These are phyloP conservation scores for Saccharomycopsis synnaedendra DNA, from an alignment of 805 yeast genomes.

Conservation along the genomic window DNA sequence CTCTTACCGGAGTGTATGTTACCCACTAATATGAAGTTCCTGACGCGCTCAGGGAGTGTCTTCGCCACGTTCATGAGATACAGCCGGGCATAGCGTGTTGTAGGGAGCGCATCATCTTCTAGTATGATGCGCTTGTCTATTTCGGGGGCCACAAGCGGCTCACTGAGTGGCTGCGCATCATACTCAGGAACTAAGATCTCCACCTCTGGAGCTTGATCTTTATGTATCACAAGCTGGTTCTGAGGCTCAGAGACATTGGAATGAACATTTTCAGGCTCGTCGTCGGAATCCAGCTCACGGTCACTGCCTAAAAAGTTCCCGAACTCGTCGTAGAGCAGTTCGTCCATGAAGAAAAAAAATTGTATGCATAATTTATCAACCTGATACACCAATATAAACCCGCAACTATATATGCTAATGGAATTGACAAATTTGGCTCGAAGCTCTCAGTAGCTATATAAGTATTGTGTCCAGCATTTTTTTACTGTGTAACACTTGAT, in stretches of 20 bases:
- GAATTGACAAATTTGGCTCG: too few species aligned
- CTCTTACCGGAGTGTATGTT: slow-evolving; percentile 82
- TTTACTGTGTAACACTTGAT: too few species aligned
- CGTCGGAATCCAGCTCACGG: slow-evolving; percentile 35
- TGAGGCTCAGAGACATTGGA: slow-evolving; percentile 21
- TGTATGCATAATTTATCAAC: too few species aligned
- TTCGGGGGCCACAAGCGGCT: slow-evolving; percentile 56
- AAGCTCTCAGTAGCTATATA: too few species aligned
- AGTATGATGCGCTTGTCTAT: slow-evolving; percentile 31
- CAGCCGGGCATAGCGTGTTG: slow-evolving; percentile 46
- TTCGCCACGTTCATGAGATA: slow-evolving; percentile 42
- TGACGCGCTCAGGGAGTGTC: slow-evolving; percentile 45
- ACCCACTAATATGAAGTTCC: slow-evolving; percentile 77
- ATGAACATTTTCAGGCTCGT: slow-evolving; percentile 15
- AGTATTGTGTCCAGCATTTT: too few species aligned
- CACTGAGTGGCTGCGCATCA: slow-evolving; percentile 34
- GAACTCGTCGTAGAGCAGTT: slow-evolving; percentile 72
- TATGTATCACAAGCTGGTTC: slow-evolving; percentile 30
- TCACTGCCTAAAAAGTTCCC: slow-evolving; percentile 55
- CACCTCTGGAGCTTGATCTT: slow-evolving; percentile 49
- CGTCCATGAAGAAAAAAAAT: slow-evolving; percentile 32
- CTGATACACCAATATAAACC: too few species aligned
- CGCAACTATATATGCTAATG: too few species aligned
- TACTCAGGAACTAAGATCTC: slow-evolving; percentile 51
- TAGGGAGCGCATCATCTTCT: slow-evolving; percentile 46